Percentiles rank a stretch among this genome's conserved stretches.
Conservation (phyloP, 176 grass and related monocot genomes). For the Phyllostachys edulis region DNA sequence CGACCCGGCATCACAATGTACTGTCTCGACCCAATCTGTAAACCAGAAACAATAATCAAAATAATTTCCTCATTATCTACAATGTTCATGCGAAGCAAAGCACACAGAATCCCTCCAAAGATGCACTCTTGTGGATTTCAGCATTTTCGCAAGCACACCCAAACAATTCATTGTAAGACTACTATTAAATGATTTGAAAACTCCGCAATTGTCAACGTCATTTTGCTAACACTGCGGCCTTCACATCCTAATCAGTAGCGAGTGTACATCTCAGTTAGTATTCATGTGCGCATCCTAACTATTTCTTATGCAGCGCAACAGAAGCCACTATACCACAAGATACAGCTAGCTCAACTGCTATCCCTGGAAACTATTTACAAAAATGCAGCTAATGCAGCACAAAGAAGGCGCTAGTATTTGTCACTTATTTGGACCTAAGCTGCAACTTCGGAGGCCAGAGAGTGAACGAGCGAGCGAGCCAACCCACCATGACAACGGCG, state of each 20-base stretch:
- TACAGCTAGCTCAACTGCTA: not conserved
- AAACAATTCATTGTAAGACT: not conserved
- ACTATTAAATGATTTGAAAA: not conserved
- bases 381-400: not conserved
- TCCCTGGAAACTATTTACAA: not conserved
- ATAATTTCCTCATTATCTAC: conserved; percentile 31
- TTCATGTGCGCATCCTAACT: not conserved
- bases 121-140: conserved; percentile 4
- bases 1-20: conserved; percentile 65
- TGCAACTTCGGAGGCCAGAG: not conserved
- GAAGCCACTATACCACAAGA: not conserved
- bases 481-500: conserved; percentile 83
- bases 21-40: conserved; percentile 59
- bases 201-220: not conserved
- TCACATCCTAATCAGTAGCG: not conserved
- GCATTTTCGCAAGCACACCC: not conserved
- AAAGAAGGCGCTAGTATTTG: not conserved
- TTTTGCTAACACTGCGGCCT: not conserved
- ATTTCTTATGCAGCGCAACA: not conserved
- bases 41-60: conserved; percentile 23
- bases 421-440: not conserved
- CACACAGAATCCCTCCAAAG: not conserved
- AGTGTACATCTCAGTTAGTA: not conserved
- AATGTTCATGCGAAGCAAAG: not conserved
- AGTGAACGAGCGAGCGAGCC: not conserved